These are phyloP conservation scores for Fusarium tupiense DNA, from an alignment of 2,329 filamentous ascomycete species.

Conservation along the genomic window DNA sequence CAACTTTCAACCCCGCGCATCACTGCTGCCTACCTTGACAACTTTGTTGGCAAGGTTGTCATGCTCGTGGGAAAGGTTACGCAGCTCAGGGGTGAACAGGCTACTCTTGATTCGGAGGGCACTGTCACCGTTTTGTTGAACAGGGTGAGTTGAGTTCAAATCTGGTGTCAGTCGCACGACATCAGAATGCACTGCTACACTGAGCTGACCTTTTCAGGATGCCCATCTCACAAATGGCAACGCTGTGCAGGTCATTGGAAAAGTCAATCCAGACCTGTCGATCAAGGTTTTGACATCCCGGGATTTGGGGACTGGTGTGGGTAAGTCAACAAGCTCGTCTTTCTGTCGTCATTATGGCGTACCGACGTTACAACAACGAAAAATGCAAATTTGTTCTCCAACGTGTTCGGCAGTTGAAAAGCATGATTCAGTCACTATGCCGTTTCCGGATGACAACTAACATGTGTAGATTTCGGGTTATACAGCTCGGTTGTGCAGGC, in stretches of 20 bases:
- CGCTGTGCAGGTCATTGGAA: slow-evolving; percentile 80
- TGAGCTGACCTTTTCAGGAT: slow-evolving; percentile 62
- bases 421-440: not conserved
- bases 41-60: slow-evolving; percentile 78
- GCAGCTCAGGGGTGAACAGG: slow-evolving; percentile 82
- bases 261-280: slow-evolving; percentile 77
- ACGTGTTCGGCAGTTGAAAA: not conserved
- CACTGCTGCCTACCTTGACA: slow-evolving; percentile 80
- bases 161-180: not conserved
- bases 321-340: slow-evolving; percentile 59
- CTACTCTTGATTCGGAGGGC: slow-evolving; percentile 82
- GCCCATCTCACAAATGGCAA: slow-evolving; percentile 75
- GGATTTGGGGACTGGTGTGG: slow-evolving; percentile 75
- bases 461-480: slow-evolving; percentile 74
- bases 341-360: slow-evolving; percentile 35
- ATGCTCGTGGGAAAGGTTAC: slow-evolving; percentile 87
- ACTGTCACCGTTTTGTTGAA: slow-evolving; percentile 79
- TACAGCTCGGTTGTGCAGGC: slow-evolving; percentile 84
- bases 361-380: not conserved
- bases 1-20: slow-evolving; percentile 80
- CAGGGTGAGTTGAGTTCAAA: slow-evolving; percentile 61
- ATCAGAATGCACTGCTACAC: not conserved
- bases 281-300: slow-evolving; percentile 75
- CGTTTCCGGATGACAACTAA: not conserved
- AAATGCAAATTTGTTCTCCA: not conserved